phyloP scores from a whole-genome alignment of 257 asterid genomes.

The Plectranthus barbatus region DNA sequence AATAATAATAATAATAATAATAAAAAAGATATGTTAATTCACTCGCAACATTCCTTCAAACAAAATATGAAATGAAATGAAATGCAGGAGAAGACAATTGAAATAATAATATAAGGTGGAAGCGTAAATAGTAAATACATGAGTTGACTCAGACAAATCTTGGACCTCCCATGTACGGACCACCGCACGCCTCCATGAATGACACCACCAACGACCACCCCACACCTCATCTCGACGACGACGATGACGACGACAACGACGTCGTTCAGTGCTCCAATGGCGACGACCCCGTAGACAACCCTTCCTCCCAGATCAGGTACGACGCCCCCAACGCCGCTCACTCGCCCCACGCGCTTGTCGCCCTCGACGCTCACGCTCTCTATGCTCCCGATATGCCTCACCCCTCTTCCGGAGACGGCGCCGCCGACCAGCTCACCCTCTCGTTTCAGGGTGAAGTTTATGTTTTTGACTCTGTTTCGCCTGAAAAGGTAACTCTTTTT shows the following conservation, averaged over 20 bases:
- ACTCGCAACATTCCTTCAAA: background rate
- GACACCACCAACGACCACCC: conserved; percentile 29
- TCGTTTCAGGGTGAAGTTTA: conserved; percentile 96
- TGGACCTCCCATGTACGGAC: conserved; percentile 40
- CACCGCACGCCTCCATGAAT: conserved; percentile 48
- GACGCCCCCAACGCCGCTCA: too few species aligned
- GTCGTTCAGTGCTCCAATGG: too few species aligned
- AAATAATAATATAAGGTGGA: background rate
- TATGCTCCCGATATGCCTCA: conserved; percentile 37
- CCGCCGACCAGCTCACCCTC: conserved; percentile 89
- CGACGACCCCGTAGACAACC: too few species aligned
- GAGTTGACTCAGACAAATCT: conserved; percentile 30
- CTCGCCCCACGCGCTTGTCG: too few species aligned
- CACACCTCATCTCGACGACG: conserved; percentile 29
- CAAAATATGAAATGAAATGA: too few species aligned
- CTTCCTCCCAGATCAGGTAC: too few species aligned
- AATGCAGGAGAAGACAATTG: too few species aligned
- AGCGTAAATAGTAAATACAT: background rate
- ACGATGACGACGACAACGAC: too few species aligned
- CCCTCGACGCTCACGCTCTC: too few species aligned
- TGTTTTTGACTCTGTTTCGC: conserved; percentile 87
- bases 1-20: too few species aligned
- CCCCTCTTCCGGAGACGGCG: conserved; percentile 31
- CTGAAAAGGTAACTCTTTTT: conserved; percentile 59
- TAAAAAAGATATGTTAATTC: background rate